Percentiles rank a stretch among this genome's conserved stretches.
These are phyloP conservation scores for Umbelopsis sp. DNA, from an alignment of 192 early-diverging fungal species.

Conservation along the genomic window DNA sequence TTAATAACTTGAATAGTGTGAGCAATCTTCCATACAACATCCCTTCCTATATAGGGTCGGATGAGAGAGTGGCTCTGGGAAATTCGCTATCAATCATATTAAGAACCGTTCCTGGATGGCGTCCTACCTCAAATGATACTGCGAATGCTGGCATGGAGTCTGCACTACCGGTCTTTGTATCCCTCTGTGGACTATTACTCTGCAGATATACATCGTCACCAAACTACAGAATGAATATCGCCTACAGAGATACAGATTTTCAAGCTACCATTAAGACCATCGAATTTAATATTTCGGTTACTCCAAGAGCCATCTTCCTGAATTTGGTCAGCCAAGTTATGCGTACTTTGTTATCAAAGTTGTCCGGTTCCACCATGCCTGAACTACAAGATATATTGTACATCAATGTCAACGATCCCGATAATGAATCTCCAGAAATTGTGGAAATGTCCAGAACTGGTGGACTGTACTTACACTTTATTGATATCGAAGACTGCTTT, in stretches of 20 bases:
- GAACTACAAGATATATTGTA: not conserved
- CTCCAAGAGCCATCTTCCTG: no score
- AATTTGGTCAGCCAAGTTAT: no score
- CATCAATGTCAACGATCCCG: not conserved
- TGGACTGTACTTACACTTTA: not conserved
- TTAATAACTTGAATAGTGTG: not conserved
- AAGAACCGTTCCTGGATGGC: not conserved
- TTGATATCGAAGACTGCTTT: constrained; percentile 3
- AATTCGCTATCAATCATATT: not conserved
- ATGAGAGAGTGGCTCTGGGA: not conserved
- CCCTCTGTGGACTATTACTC: not conserved
- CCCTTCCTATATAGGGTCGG: not conserved
- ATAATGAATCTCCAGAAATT: constrained; percentile 6
- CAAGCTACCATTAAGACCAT: no score
- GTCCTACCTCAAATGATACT: no score
- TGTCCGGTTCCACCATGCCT: not conserved
- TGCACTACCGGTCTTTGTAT: not conserved
- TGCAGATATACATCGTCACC: not conserved
- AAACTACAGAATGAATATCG: not conserved
- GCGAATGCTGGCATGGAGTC: not conserved
- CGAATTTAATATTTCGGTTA: no score
- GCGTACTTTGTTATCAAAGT: not conserved
- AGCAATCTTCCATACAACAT: not conserved
- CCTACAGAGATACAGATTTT: not conserved
- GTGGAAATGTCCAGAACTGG: not conserved